Evolutionary conservation across 169 alveolate genomes (phyloP), one percentile per base, ranked within the genome.

Genomic region (Cyclospora cayetanensis): DNA sequence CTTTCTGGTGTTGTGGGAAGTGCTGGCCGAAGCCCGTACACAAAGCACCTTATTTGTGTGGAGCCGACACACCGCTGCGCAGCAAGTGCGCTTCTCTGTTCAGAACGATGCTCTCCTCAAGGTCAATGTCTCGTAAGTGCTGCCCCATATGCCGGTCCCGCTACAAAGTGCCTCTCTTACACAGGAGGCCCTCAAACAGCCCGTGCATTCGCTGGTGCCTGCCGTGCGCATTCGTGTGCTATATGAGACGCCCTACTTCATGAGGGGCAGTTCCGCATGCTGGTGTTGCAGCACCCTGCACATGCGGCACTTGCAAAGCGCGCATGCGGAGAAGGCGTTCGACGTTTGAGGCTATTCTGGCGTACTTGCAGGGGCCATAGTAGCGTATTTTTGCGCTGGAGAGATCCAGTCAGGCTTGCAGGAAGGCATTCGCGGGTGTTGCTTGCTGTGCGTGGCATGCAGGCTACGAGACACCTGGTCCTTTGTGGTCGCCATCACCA

Each of bases 391-490:
- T n/a, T n/a, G n/a, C n/a, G n/a, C n/a, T n/a, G n/a, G n/a, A n/a
- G n/a, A n/a, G n/a, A n/a, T n/a, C n/a, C n/a, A n/a, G n/a, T n/a
- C n/a, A n/a, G n/a, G n/a, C n/a, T n/a, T n/a, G n/a, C n/a, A n/a
- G n/a, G n/a, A n/a, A n/a, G n/a, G n/a, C n/a, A n/a, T n/a, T n/a
- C n/a, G n/a, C n/a, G n/a, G n/a, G n/a, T n/a, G n/a, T n/a, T 63
- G 76, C 34, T 7, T 55, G 50, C 63, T 20, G 42, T 15, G 63
- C 27, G 50, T 9, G 29, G 42, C 29, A 1, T 34, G 39, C 92
- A 91, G 92, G 60, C 41, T 74, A 25, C 77, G 84, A 18, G 92
- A 91, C 60, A 91, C 91, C 1, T 91, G 94, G 94, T 55, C 65
- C n/a, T 91, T 91, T 52, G 52, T 74, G 46, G 92, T 84, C 34